Evolutionary conservation across 164 flowering plant species (phyloP).

Genomic region (Stephania cephalantha): DNA sequence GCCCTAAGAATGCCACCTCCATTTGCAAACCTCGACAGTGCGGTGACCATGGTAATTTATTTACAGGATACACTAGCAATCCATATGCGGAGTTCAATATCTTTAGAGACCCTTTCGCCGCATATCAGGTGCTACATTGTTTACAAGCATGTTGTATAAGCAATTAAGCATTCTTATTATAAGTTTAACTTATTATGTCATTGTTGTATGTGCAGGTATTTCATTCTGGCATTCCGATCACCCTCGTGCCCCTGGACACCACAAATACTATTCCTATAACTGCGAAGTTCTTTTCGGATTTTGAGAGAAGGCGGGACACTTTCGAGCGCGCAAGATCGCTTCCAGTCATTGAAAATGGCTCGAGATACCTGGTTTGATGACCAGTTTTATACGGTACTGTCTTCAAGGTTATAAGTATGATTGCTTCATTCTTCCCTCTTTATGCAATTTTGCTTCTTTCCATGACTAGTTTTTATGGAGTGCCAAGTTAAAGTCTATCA

Average conservation of each 20-base stretch:
- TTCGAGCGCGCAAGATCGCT: constrained; percentile 84
- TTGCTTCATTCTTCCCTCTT: neutral
- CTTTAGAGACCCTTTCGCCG: constrained; percentile 89
- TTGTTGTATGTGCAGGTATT: constrained; percentile 43
- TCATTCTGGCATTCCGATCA: constrained; percentile 85
- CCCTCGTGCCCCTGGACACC: constrained; percentile 91
- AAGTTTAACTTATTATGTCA: too few species aligned
- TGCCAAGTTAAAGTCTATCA: neutral
- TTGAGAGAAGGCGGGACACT: constrained; percentile 57
- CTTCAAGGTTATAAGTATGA: neutral
- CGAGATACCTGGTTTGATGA: constrained; percentile 75
- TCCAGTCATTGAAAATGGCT: constrained; percentile 66
- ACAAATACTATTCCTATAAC: constrained; percentile 87
- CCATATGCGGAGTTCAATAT: constrained; percentile 91
- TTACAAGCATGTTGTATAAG: neutral
- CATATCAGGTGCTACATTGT: constrained; percentile 56
- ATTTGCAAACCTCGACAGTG: constrained; percentile 59
- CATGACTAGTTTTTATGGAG: neutral
- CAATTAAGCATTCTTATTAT: neutral
- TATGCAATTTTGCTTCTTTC: neutral
- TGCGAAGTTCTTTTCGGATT: constrained; percentile 46
- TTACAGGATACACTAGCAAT: constrained; percentile 56
- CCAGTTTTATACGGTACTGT: constrained; percentile 52
- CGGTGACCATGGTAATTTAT: constrained; percentile 77
- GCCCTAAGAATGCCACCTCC: constrained; percentile 44